Evolutionary conservation across 305 asterid species (phyloP), one percentile per base, ranked within the genome.

Genomic region (Salvia sclarea): DNA sequence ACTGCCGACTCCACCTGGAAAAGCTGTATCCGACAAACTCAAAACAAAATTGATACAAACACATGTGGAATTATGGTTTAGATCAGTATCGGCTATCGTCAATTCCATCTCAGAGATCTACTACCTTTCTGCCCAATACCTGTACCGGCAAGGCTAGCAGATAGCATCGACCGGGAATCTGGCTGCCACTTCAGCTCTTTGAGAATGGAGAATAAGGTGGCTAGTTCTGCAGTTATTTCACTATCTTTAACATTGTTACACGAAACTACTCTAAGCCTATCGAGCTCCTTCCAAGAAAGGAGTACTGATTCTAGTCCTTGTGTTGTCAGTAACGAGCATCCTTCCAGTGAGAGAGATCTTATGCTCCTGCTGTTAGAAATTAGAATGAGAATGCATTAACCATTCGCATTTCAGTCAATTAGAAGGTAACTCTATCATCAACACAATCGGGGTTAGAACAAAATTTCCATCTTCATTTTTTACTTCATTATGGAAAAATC

Each of bases 151-250:
- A 91, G 96, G 72, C 95, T 72, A 54, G 87, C 85, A 2, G 82
- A 78, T 7, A 88, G 79, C 35, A 85, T 75, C 40, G 91, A 85
- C 75, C 69, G 76, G 53, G 95, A 82, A 77, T 88, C 91, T 0
- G 97, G 96, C 65, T 93, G 75, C 97, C 97, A 91, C 72, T 80
- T 86, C 76, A 91, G 68, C 81, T 86, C 96, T 75, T 91, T 85
- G 57, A 91, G 88, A 76, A 52, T 80, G 53, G 96, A 85, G 80
- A 91, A 91, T 43, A 88, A 59, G 16, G 78, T 74, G 0, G 95
- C 95, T 76, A 91, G 71, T 63, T 77, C 91, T 37, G 96, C 79
- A 38, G 95, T 85, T 66, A 88, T 82, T 66, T 86, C 97, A 57
- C 91, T 76, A 76, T 85, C 95, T 79, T 85, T 87, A 75, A 91